Base-by-base conservation (phyloP, 2,329 filamentous ascomycete species). In the Ilyonectria destructans region DNA sequence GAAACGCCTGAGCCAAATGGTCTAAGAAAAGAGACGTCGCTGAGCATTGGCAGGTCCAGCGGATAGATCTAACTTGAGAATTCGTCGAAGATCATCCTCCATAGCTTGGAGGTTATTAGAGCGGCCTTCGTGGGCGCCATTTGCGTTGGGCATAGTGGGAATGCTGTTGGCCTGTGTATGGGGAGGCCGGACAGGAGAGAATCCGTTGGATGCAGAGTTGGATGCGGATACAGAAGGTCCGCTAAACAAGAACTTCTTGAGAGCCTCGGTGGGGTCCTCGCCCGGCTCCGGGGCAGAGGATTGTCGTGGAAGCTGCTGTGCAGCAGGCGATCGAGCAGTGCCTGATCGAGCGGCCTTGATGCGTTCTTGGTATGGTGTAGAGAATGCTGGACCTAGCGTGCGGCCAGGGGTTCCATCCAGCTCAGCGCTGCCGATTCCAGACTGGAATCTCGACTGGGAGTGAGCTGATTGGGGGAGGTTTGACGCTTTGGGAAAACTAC, bases 321-420 rank as follows among this genome's bases (percentile, higher is more conserved):
- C 62, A 49, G 58, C 43, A 12, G 68, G 67, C 2, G 69, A 61
- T 13, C 72, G 77, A 60, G 75, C 71, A 40, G 79, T 78, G 48
- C 62, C 77, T 12, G 81, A 79, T 19, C 84, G 85, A 23, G 86
- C 87, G 59, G 88, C 89, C 64, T 85, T 85, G 66, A 91, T 90
- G 49, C 89, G 87, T 67, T 91, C 88, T 6, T 87, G 82, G 72
- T 90, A 91, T 0, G 89, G 88, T 0, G 91, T 92, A 5, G 92
- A 91, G 78, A 93, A 93, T 2, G 91, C 87, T 31, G 90, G 90
- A 4, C 87, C 92, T 72, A 90, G 87, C 33, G 85, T 83, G 52
- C 82, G 85, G 49, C 85, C 84, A 21, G 85, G 85, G 19, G 85
- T 86, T 26, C 87, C 87, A 70, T 93, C 90, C 52, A 95, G 83